Base-by-base conservation (phyloP, 768 basidiomycete species). In the Boletus reticulatus region DNA sequence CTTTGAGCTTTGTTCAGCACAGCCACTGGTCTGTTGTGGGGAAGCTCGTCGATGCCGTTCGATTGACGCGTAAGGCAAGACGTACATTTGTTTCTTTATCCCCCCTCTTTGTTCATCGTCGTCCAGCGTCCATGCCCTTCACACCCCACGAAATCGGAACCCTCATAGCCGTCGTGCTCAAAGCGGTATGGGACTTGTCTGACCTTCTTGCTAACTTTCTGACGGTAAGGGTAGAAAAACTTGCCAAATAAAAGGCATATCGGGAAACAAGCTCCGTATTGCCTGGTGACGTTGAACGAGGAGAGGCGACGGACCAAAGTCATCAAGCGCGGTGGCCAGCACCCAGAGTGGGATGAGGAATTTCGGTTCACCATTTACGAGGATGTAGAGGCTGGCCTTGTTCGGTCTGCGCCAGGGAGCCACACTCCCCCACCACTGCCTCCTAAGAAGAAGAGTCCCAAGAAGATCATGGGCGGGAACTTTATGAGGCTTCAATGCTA, bases 281-380 rank as follows among this genome's bases (percentile, higher is more conserved):
- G 94, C 62, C 75, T 85, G 22, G 81, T 96, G 24, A 76, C 79
- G 4, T 76, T 94, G 50, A 88, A 92, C 67, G 85, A 85, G 48
- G 88, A 94, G 72, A 94, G 87, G 66, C 84, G 87, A 55, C 81
- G 91, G 49, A 98, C 96, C 6, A 92, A 89, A 70, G 85, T 93
- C n/a, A 88, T 98, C 70, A 95, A 92, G 69, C 88, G 93, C 31
- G 97, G 97, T 48, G 97, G 97, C 17, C 97, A 99, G 70, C 94
- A 97, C 71, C 97, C 97, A 6, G 94, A 94, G 74, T 99, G 97
- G 95, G 97, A 99, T 68, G 94, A 97, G 65, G 97, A 99, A 74
- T 78, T 98, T 66, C 87, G 97, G 42, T 98, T 98, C 73, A 86
- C 88, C 24, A 77, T 99, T 43, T 83, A 79, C 60, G 95, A 98